A percentile compares a stretch with the other conserved stretches of the same genome.
Conservation (phyloP, 768 basidiomycete genomes). For the Austroboletus eburneus region DNA sequence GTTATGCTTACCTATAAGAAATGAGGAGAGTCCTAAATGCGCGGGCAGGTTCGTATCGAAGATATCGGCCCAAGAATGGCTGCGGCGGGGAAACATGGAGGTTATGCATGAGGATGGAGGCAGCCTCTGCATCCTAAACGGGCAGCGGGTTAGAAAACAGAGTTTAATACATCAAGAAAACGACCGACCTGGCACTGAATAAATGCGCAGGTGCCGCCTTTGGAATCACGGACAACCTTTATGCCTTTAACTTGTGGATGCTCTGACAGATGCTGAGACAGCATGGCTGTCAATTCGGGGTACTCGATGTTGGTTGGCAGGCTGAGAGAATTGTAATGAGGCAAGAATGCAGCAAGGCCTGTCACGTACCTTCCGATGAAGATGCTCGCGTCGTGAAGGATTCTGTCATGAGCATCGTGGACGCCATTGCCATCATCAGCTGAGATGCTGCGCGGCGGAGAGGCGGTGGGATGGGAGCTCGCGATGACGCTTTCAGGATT, state of each 20-base stretch:
- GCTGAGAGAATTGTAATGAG: constrained; percentile 35
- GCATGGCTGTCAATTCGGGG: constrained; percentile 52
- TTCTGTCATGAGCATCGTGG: constrained; percentile 39
- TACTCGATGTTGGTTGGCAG: constrained; percentile 68
- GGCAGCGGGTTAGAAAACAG: neutral
- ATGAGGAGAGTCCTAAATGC: constrained; percentile 71
- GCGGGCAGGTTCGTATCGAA: constrained; percentile 77
- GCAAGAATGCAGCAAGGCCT: neutral
- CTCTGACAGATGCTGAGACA: constrained; percentile 63
- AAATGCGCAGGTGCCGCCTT: constrained; percentile 79
- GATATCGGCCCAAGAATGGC: constrained; percentile 64
- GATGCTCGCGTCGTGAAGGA: constrained; percentile 73
- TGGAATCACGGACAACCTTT: constrained; percentile 68
- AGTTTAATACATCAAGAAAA: neutral
- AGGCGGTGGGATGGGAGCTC: constrained; percentile 7
- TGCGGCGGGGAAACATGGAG: constrained; percentile 53
- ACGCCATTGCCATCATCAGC: constrained; percentile 30
- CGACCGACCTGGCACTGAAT: constrained; percentile 73
- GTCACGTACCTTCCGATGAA: constrained; percentile 75
- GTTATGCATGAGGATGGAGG: constrained; percentile 54
- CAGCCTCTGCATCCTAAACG: constrained; percentile 51
- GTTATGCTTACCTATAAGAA: constrained; percentile 58
- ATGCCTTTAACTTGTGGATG: constrained; percentile 63
- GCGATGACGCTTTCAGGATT: constrained; percentile 21
- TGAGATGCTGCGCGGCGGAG: constrained; percentile 13